Conservation (phyloP, 306 rosid genomes). For the Quercus berberidifolia region DNA sequence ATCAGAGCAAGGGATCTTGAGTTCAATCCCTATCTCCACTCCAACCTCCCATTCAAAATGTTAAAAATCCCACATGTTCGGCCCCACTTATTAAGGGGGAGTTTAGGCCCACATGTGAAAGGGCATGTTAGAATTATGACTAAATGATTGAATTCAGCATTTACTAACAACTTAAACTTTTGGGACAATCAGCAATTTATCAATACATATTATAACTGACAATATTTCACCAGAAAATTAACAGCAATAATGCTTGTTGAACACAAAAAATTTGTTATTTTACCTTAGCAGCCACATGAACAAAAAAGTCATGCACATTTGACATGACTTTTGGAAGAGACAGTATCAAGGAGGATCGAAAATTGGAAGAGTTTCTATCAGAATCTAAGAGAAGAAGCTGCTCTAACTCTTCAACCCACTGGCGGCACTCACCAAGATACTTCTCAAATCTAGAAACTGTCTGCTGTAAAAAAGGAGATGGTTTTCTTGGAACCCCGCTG, state of each 20-base stretch:
- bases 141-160: no score
- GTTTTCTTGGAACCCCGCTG: slow-evolving; percentile 89
- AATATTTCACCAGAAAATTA: background rate
- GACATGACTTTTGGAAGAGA: slow-evolving; percentile 96
- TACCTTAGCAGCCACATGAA: slow-evolving; percentile 98
- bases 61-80: no score
- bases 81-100: no score
- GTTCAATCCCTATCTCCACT: no score
- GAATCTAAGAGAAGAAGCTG: slow-evolving; percentile 70
- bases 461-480: slow-evolving; percentile 85
- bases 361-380: slow-evolving; percentile 54
- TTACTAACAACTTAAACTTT: no score
- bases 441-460: slow-evolving; percentile 88
- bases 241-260: background rate
- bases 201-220: background rate
- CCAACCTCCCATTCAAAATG: no score
- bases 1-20: no score
- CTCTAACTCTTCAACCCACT: slow-evolving; percentile 95
- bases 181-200: no score
- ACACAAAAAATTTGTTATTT: slow-evolving; percentile 12
- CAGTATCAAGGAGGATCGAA: slow-evolving; percentile 61
- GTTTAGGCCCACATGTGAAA: no score
- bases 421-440: slow-evolving; percentile 75
- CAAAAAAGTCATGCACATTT: slow-evolving; percentile 91
- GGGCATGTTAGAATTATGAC: no score